These are phyloP conservation scores for Chalara sp. DNA, from an alignment of 2,329 filamentous ascomycete genomes.

Conservation along the genomic window DNA sequence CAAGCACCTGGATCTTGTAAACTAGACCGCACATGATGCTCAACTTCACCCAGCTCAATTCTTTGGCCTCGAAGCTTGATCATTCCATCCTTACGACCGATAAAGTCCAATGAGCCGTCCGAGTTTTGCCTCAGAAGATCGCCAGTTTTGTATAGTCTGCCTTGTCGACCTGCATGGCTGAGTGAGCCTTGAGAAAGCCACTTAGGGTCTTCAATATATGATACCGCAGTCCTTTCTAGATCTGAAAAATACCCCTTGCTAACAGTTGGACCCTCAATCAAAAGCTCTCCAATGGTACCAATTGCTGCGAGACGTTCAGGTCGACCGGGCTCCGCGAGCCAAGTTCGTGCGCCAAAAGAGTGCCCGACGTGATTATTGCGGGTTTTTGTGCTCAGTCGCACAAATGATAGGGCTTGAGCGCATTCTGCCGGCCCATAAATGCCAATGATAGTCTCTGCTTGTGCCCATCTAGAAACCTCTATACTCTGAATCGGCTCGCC, in stretches of 20 bases:
- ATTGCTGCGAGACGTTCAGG: conserved; percentile 10
- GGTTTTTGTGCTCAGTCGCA: conserved; percentile 13
- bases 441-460: conserved; percentile 30
- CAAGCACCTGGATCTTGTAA: not conserved
- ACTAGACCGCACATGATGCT: conserved; percentile 25
- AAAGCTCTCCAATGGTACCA: conserved; percentile 15
- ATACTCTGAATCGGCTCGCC: conserved; percentile 28
- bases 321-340: conserved; percentile 25
- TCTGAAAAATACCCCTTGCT: conserved; percentile 54
- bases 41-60: conserved; percentile 50
- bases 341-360: conserved; percentile 21
- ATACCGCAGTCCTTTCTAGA: conserved; percentile 46
- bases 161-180: conserved; percentile 21
- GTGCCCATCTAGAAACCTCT: conserved; percentile 31
- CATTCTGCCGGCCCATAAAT: conserved; percentile 32
- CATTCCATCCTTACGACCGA: conserved; percentile 58
- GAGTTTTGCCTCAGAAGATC: conserved; percentile 48
- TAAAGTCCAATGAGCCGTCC: conserved; percentile 44
- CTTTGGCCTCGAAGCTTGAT: conserved; percentile 60
- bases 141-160: conserved; percentile 51
- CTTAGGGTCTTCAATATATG: conserved; percentile 48
- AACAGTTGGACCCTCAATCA: conserved; percentile 43
- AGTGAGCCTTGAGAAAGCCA: conserved; percentile 39
- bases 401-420: conserved; percentile 4
- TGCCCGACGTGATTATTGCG: not conserved